These are phyloP conservation scores for Candida pseudofarinosa DNA, from an alignment of 805 yeast genomes.

Conservation along the genomic window DNA sequence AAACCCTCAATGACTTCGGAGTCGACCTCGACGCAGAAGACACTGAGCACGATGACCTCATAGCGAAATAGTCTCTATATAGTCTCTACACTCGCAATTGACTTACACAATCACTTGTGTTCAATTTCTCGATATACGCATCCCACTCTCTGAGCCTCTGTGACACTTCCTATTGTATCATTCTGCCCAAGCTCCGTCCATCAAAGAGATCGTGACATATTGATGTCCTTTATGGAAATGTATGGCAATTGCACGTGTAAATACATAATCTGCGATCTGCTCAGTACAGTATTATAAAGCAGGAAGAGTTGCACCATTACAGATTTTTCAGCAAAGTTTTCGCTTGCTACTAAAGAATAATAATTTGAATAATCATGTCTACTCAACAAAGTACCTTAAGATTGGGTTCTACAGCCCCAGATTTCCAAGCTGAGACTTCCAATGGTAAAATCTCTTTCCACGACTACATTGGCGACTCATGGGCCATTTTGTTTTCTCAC, in stretches of 20 bases:
- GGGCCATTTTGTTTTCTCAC: conserved; percentile 89
- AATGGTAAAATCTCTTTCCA: conserved; percentile 83
- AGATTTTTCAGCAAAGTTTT: not conserved
- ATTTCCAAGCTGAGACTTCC: conserved; percentile 80
- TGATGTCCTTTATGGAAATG: not conserved
- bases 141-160: too few species aligned
- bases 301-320: conserved; percentile 1
- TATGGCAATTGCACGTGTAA: conserved; percentile 17
- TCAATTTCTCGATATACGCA: too few species aligned
- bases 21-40: conserved; percentile 72
- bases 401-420: conserved; percentile 84
- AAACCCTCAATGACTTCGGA: conserved; percentile 77
- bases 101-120: too few species aligned
- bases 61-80: not conserved
- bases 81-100: not conserved
- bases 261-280: conserved; percentile 12
- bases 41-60: conserved; percentile 13
- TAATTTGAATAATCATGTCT: conserved; percentile 7
- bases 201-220: not conserved
- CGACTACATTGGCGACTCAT: conserved; percentile 76
- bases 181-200: too few species aligned
- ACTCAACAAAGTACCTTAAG: conserved; percentile 36
- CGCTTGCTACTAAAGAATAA: not conserved
- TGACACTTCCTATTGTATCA: too few species aligned
- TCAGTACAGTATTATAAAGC: conserved; percentile 1